Evolutionary conservation across 2,329 filamentous ascomycete species (phyloP).

Genomic region (Colletotrichum zoysiae): DNA sequence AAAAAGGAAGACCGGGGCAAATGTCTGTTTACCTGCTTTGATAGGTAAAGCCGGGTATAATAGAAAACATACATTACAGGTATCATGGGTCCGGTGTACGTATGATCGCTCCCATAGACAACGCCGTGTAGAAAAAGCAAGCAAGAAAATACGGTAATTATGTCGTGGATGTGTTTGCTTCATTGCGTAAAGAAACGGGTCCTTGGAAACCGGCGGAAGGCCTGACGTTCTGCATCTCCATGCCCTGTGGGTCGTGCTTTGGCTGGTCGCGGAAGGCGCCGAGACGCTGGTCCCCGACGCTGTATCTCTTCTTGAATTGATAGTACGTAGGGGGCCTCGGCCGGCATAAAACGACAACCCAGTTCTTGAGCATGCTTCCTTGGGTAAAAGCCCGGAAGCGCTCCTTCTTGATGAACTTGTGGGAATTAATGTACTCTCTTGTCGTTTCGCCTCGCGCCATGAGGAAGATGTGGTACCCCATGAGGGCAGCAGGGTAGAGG

Average conservation of each 20-base stretch:
- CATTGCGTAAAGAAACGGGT: slow-evolving; percentile 60
- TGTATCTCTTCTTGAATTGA: slow-evolving; percentile 82
- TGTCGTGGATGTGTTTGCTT: slow-evolving; percentile 41
- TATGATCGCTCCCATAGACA: slow-evolving; percentile 34
- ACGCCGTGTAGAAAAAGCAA: slow-evolving; percentile 27
- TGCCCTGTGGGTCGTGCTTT: slow-evolving; percentile 64
- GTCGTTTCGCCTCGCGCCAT: slow-evolving; percentile 94
- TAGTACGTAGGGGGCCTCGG: slow-evolving; percentile 91
- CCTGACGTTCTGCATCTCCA: slow-evolving; percentile 80
- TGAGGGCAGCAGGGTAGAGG: slow-evolving; percentile 85
- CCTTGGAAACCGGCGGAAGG: slow-evolving; percentile 66
- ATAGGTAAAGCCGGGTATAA: slow-evolving; percentile 39
- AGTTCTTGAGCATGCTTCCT: slow-evolving; percentile 80
- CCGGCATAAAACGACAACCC: slow-evolving; percentile 82
- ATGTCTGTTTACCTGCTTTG: slow-evolving; percentile 22
- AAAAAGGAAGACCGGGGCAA: neutral
- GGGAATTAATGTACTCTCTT: slow-evolving; percentile 93
- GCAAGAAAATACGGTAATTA: slow-evolving; percentile 24
- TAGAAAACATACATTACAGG: slow-evolving; percentile 43
- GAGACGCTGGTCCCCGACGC: slow-evolving; percentile 87
- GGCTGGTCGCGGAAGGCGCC: slow-evolving; percentile 60
- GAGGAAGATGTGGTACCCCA: slow-evolving; percentile 91
- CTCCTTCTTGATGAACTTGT: slow-evolving; percentile 94
- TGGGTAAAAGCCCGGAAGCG: slow-evolving; percentile 92
- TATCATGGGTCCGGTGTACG: slow-evolving; percentile 38